Evolutionary conservation across 768 basidiomycete species (phyloP).

Genomic region (Lactarius sanguifluus): DNA sequence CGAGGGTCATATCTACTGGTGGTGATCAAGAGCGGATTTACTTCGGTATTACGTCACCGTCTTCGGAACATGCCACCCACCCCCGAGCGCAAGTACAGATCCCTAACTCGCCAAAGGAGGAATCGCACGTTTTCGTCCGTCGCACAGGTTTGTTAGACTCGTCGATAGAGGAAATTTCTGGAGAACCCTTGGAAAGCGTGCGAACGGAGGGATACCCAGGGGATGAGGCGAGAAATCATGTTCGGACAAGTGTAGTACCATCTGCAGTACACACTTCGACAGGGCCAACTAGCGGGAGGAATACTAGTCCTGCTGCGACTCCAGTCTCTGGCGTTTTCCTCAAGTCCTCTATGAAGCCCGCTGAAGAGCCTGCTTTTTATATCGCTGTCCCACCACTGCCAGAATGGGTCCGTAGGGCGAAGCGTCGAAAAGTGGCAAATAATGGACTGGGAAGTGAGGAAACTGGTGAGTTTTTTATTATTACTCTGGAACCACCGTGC

Average conservation of each 20-base stretch:
- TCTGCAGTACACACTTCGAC: not conserved
- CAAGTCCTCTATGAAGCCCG: not conserved
- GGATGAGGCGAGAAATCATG: not conserved
- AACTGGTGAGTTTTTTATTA: slow-evolving; percentile 8
- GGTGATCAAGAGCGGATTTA: not conserved
- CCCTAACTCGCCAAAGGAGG: not conserved
- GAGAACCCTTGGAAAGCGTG: not conserved
- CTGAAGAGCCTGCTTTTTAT: slow-evolving; percentile 16
- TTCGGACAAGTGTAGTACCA: not conserved
- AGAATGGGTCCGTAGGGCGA: slow-evolving; percentile 23
- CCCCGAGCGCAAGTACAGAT: not conserved
- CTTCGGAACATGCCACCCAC: not conserved
- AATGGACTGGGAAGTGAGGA: not conserved
- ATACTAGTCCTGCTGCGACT: not conserved
- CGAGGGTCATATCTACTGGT: not conserved
- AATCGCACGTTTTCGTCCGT: slow-evolving; percentile 10
- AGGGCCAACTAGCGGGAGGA: not conserved
- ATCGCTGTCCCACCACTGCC: slow-evolving; percentile 14
- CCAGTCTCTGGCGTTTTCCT: not conserved
- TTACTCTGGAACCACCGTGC: not conserved
- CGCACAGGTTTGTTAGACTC: slow-evolving; percentile 16
- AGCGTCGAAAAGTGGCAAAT: slow-evolving; percentile 16
- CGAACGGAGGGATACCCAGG: not conserved
- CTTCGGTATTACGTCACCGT: not conserved
- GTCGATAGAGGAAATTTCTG: not conserved